Evolutionary conservation across 1,284 basidiomycete genomes (phyloP), one percentile per base, ranked within the genome.

Genomic region (Stereum hirsutum): DNA sequence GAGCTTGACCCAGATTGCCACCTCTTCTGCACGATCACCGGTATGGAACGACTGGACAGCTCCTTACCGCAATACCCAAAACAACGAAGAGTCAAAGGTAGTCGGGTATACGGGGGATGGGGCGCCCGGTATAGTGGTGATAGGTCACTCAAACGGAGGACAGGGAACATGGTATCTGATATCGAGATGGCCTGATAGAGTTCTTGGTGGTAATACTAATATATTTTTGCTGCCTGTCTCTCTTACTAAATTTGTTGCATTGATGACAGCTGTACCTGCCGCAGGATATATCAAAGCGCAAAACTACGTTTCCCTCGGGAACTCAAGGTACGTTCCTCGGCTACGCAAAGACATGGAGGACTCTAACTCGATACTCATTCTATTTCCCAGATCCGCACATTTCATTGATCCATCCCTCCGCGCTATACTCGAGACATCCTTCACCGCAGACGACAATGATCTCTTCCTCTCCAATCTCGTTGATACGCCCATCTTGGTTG

Each of bases 141-240:
- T 93, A 36, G 92, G 92, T 0, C 92, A 96, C 57, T 94, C 90
- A 2, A 96, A 96, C 57, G 92, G 92, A 7, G 92, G 91, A 3
- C 92, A 95, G 61, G 92, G 92, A 0, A 70, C 83, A 2, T 92
- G 89, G 86, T 81, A 90, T 57, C 56, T 84, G 5, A 77, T 85
- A 1, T 72, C 78, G 20, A 70, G 83, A 45, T 87, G 75, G 56
- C 89, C 91, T 0, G 90, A 94, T 57, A 69, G 74, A 30, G 73
- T 90, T 1, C 56, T 81, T 3, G 90, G 72, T 40, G 74, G 81
- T 80, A 49, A 4, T n/a, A n/a, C 17, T 10, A 1, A 31, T 43
- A 27, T 40, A 15, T 34, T 1, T 31, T 27, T 23, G 12, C 8
- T 19, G 31, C 32, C 28, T 5, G 26, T 35, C 12, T 35, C 15